Evolutionary conservation across 345 rosid species (phyloP).

Genomic region (Orychophragmus violaceus): DNA sequence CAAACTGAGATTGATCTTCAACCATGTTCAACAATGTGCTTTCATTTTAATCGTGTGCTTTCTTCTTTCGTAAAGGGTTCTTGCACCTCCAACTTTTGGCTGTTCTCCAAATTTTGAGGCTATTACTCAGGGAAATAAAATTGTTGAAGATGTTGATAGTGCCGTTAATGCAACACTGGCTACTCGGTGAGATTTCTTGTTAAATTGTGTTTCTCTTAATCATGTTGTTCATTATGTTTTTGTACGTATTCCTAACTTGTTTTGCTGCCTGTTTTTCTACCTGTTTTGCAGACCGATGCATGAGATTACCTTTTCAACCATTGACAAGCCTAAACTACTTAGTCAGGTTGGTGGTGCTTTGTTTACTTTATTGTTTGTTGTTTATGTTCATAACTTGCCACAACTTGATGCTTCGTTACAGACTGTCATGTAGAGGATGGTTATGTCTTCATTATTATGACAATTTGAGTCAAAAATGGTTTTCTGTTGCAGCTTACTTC

Average conservation of each 20-base stretch:
- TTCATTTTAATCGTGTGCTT: background rate
- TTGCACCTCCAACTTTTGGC: constrained; percentile 97
- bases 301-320: constrained; percentile 91
- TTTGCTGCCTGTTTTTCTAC: constrained; percentile 12
- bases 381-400: background rate
- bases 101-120: constrained; percentile 78
- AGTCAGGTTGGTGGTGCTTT: constrained; percentile 24
- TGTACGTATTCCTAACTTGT: background rate
- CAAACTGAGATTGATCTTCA: background rate
- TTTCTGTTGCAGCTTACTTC: constrained; percentile 61
- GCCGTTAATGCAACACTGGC: constrained; percentile 24
- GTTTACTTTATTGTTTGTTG: background rate
- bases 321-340: constrained; percentile 47
- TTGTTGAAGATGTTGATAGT: constrained; percentile 31
- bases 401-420: background rate
- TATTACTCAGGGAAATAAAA: constrained; percentile 38
- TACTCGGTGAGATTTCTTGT: constrained; percentile 22
- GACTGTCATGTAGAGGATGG: background rate
- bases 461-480: constrained; percentile 14
- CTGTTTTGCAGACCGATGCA: constrained; percentile 79
- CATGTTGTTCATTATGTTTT: background rate
- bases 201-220: background rate
- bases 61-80: constrained; percentile 40
- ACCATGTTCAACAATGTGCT: background rate
- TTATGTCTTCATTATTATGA: background rate